phyloP scores from a whole-genome alignment of 2,329 filamentous ascomycete genomes.

The Esteya vermicola region DNA sequence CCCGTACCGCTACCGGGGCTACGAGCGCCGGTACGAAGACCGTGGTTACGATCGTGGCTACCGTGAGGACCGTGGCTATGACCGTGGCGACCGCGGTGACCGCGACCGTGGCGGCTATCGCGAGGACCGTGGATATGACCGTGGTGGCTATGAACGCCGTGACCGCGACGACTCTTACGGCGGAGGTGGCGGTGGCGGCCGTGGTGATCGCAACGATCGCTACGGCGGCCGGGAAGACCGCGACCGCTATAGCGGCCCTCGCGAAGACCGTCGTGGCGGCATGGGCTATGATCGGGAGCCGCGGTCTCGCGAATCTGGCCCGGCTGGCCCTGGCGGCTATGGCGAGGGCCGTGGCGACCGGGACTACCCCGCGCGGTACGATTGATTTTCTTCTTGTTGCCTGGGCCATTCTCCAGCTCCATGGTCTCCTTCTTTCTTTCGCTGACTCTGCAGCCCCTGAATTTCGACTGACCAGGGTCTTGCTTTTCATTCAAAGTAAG shows the following conservation, averaged over 20 bases:
- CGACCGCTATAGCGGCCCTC: slow-evolving; percentile 19
- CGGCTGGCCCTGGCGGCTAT: slow-evolving; percentile 22
- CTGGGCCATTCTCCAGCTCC: no score
- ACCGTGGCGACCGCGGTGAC: slow-evolving; percentile 38
- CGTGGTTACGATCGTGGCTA: slow-evolving; percentile 26
- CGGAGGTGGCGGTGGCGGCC: slow-evolving; percentile 26
- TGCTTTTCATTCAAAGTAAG: background rate
- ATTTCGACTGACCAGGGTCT: background rate
- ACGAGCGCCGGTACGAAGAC: slow-evolving; percentile 17
- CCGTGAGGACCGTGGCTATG: slow-evolving; percentile 25
- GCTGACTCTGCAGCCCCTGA: background rate
- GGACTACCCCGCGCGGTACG: slow-evolving; percentile 26
- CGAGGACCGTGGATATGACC: slow-evolving; percentile 38
- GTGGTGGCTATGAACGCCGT: slow-evolving; percentile 33
- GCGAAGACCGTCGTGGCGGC: slow-evolving; percentile 19
- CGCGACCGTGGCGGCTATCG: slow-evolving; percentile 33
- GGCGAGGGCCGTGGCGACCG: slow-evolving; percentile 27
- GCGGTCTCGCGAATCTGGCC: slow-evolving; percentile 12
- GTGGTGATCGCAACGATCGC: slow-evolving; percentile 28
- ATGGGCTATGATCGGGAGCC: slow-evolving; percentile 15
- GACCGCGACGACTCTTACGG: slow-evolving; percentile 25
- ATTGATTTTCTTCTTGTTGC: background rate
- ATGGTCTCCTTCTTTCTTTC: no score
- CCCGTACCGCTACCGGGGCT: slow-evolving; percentile 19
- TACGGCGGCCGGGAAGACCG: slow-evolving; percentile 36